These are phyloP conservation scores for Vicia villosa DNA, from an alignment of 306 rosid species.

Conservation along the genomic window DNA sequence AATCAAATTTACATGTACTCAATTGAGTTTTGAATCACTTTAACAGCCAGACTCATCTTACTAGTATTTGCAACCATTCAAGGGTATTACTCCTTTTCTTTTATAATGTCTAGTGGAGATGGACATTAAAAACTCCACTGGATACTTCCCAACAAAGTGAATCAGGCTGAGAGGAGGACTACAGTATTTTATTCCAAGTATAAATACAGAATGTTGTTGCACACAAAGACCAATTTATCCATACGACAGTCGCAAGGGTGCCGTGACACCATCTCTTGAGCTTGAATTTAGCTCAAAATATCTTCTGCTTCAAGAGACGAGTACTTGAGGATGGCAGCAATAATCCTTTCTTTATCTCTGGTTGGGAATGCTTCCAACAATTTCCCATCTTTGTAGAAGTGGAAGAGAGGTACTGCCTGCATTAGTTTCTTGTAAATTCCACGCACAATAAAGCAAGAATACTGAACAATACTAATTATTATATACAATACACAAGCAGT, in stretches of 20 bases:
- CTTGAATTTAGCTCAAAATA: slow-evolving; percentile 34
- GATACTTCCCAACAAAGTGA: slow-evolving; percentile 18
- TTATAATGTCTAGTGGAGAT: no score
- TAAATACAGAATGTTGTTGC: slow-evolving; percentile 6
- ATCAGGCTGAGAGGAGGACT: neutral
- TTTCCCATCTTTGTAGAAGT: slow-evolving; percentile 81
- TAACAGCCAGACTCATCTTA: neutral
- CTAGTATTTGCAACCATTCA: neutral
- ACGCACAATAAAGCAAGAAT: neutral
- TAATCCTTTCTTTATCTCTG: slow-evolving; percentile 81
- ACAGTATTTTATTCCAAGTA: slow-evolving; percentile 10
- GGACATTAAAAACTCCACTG: neutral
- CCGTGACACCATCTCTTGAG: neutral
- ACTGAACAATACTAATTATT: no score
- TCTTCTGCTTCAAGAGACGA: slow-evolving; percentile 51
- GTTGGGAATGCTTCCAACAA: slow-evolving; percentile 94
- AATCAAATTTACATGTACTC: neutral
- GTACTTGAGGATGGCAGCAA: slow-evolving; percentile 75
- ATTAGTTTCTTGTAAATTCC: slow-evolving; percentile 28
- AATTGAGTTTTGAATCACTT: neutral
- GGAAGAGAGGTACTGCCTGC: slow-evolving; percentile 98
- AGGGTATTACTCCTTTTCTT: neutral
- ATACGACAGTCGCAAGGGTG: neutral
- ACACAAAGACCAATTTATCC: neutral
- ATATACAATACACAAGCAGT: no score